Evolutionary conservation across 2,329 filamentous ascomycete genomes (phyloP), one percentile per base, ranked within the genome.

Genomic region (Aspergillus floridensis): DNA sequence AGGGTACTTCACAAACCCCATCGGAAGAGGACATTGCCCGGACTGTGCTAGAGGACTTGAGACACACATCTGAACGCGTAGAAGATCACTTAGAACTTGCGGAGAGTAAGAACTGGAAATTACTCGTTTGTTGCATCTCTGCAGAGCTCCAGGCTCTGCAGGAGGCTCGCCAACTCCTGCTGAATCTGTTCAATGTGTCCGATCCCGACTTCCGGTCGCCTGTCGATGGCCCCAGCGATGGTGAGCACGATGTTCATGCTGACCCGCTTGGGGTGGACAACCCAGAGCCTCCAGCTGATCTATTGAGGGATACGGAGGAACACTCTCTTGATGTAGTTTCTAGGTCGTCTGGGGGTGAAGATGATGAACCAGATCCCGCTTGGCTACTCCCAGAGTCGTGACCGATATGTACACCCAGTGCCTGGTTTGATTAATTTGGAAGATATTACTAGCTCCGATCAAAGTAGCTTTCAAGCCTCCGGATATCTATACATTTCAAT

Each of bases 51-150:
- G 68, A 68, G 5, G 75, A 81, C 46, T 78, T 87, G 72, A 76
- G 81, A 21, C 65, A 70, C 21, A 80, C 79, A 2, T 79, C 81
- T 7, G 65, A 67, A 1, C 76, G 76, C 12, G 69, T 88, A 10
- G 77, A 85, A 63, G 70, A 73, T 2, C 79, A 83, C 58, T 67
- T 84, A 54, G 75, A 80, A 14, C 65, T 80, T 19, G 84, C 85
- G 1, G 80, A 84, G 56, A 74, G 77, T 5, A 79, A 78, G 51
- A 78, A 80, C 53, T 88, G 86, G 86, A 87, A 82, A 56, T 72
- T 88, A 21, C 77, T 88, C 31, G 80, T 87, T 26, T 86, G 82
- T 59, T 85, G 84, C 56, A 84, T 88, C 60, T 84, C 84, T 3
- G 84, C 86, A 1, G 86, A 88, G 68, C 72, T 87, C 2, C 84